Evolutionary conservation across 208 protist species (phyloP), one percentile per base, ranked within the genome.

Genomic region (Leishmania tropica): DNA sequence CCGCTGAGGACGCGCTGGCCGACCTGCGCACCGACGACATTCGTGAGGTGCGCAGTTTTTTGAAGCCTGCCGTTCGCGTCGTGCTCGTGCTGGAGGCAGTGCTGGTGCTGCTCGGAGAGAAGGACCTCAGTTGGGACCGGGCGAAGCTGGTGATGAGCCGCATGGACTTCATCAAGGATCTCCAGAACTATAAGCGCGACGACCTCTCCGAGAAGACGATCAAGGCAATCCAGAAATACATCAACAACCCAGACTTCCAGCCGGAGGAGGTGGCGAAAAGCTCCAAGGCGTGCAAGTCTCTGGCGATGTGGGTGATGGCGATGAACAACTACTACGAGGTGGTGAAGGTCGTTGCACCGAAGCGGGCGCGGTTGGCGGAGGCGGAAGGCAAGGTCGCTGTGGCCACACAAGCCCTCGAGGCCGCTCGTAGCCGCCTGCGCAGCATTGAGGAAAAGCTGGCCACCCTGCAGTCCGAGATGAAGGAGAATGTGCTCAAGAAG

Each of bases 321-420:
- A 99, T 99, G 80, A 95, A 98, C 85, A 96, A 95, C 79, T 99
- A 99, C 89, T 94, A 97, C 82, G 91, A 98, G 64, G 96, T 99
- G 31, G 90, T 95, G 51, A 97, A 98, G 83, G 92, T 97, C 0
- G 93, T 98, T n/a, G 91, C 85, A 8, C 96, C 97, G 31, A 97
- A 98, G 89, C 86, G 92, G 53, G 83, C 89, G 68, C 81, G 89
- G 5, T 88, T 98, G 47, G 92, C 89, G 24, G 90, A 95, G 86
- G 97, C 94, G 3, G 94, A 98, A 81, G 94, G 80, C 6, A 97
- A 97, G 86, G 85, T 98, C 65, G 86, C 40, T 1, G 88, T 96
- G 19, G 95, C 96, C 28, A 94, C 88, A n/a, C 83, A 88, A 28
- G 83, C 90, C 45, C 87, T 98, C 28, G 56, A 87, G 19, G 92